Conservation (phyloP, 176 grass and related monocot genomes). For the Luzula sylvatica region DNA sequence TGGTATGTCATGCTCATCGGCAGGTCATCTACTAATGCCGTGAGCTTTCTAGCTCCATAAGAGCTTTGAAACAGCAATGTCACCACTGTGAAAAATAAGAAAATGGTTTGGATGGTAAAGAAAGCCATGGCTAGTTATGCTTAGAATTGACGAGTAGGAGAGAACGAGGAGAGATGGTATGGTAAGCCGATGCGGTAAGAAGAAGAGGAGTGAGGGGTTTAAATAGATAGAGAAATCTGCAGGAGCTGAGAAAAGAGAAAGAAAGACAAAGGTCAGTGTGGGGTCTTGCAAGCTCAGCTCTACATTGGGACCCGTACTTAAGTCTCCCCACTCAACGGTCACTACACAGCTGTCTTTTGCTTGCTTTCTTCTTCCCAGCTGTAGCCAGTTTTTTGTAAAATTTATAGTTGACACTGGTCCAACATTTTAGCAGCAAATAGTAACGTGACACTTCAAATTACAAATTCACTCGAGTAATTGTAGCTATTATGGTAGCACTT, state of each 20-base stretch:
- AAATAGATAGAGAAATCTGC: constrained; percentile 12
- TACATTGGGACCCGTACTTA: constrained; percentile 29
- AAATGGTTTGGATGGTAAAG: neutral
- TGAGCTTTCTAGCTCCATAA: constrained; percentile 24
- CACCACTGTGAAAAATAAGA: constrained; percentile 17
- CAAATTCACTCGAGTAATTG: too few relatives aligned
- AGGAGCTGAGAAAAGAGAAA: neutral
- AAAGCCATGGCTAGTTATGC: constrained; percentile 22
- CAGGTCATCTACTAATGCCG: constrained; percentile 37
- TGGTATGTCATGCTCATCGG: constrained; percentile 65
- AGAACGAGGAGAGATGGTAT: neutral
- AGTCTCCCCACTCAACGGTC: constrained; percentile 58
- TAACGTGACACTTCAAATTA: too few relatives aligned
- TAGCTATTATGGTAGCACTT: too few relatives aligned
- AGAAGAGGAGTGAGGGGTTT: neutral
- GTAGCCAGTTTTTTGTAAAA: neutral
- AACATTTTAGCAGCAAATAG: too few relatives aligned
- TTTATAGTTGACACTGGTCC: neutral
- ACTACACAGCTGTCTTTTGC: constrained; percentile 50
- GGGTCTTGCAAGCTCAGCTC: constrained; percentile 13
- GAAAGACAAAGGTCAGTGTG: constrained; percentile 29
- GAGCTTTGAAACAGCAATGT: constrained; percentile 18
- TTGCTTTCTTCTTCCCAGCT: constrained; percentile 40
- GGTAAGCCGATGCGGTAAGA: neutral
- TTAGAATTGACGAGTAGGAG: neutral